phyloP scores from a whole-genome alignment of 169 alveolate species.

The Eimeria praecox region DNA sequence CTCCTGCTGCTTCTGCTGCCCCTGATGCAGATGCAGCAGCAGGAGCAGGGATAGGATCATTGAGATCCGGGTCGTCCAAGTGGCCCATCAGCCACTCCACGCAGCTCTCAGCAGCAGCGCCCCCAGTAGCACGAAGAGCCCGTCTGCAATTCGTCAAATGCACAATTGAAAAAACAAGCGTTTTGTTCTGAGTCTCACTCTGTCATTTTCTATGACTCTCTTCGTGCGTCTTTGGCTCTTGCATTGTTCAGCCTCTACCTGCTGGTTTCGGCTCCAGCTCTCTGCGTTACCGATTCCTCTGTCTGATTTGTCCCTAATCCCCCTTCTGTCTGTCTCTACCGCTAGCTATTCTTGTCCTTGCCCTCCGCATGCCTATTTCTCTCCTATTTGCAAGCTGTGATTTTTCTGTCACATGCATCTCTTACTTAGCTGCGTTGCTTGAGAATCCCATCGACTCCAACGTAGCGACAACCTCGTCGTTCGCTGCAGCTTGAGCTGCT shows the following conservation, averaged over 20 bases:
- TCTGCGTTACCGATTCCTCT: background rate
- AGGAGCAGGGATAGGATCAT: conserved; percentile 65
- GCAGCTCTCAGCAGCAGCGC: conserved; percentile 72
- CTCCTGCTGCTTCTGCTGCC: conserved; percentile 5
- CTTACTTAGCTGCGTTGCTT: conserved; percentile 77
- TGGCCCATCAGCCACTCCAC: conserved; percentile 80
- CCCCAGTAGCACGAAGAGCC: conserved; percentile 72
- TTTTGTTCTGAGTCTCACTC: background rate
- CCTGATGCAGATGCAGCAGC: background rate
- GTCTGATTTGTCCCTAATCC: background rate
- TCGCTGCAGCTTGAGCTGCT: background rate
- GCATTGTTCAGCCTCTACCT: background rate
- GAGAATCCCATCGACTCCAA: conserved; percentile 80
- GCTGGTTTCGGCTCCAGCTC: background rate
- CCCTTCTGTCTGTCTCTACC: background rate
- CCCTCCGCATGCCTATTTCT: background rate
- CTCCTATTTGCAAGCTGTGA: too few relatives aligned
- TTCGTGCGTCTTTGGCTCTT: background rate
- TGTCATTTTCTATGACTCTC: background rate
- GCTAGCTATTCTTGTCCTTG: background rate
- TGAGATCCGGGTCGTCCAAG: conserved; percentile 77
- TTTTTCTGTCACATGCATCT: background rate
- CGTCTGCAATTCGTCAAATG: conserved; percentile 49
- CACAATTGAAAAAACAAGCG: background rate
- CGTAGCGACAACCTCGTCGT: conserved; percentile 47